Conservation (phyloP, 2,329 filamentous ascomycete genomes). For the Lasiodiplodia theobromae region DNA sequence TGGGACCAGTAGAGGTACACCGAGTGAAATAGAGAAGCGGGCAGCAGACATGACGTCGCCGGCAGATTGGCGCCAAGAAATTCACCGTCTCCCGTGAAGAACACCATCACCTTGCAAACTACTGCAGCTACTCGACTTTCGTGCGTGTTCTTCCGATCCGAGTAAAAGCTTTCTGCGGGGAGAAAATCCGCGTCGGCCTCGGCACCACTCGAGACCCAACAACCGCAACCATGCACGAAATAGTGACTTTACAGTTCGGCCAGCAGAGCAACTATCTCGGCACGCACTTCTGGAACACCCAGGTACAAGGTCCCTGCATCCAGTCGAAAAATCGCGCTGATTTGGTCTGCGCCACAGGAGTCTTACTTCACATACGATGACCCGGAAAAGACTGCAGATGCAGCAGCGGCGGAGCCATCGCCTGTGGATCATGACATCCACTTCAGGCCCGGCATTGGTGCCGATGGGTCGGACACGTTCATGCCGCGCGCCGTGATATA, state of each 20-base stretch:
- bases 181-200: constrained; percentile 1
- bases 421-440: constrained; percentile 84
- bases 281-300: constrained; percentile 97
- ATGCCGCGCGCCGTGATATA: constrained; percentile 92
- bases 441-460: constrained; percentile 82
- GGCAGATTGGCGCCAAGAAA: not conserved
- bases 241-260: constrained; percentile 91
- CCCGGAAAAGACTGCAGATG: not conserved
- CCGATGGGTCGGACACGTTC: constrained; percentile 87
- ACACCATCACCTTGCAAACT: not conserved
- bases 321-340: not conserved
- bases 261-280: constrained; percentile 91
- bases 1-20: too few species aligned
- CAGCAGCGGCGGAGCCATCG: constrained; percentile 60
- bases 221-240: constrained; percentile 77
- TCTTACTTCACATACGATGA: constrained; percentile 92
- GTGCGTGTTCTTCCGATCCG: not conserved
- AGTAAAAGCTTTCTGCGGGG: not conserved
- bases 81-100: constrained; percentile 1
- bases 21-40: not conserved
- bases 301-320: constrained; percentile 60
- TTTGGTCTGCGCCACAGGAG: constrained; percentile 64
- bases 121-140: not conserved
- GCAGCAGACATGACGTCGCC: constrained; percentile 7
- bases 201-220: not conserved